Evolutionary conservation across 2,329 filamentous ascomycete genomes (phyloP).

Genomic region (Bipolaris zeicola): DNA sequence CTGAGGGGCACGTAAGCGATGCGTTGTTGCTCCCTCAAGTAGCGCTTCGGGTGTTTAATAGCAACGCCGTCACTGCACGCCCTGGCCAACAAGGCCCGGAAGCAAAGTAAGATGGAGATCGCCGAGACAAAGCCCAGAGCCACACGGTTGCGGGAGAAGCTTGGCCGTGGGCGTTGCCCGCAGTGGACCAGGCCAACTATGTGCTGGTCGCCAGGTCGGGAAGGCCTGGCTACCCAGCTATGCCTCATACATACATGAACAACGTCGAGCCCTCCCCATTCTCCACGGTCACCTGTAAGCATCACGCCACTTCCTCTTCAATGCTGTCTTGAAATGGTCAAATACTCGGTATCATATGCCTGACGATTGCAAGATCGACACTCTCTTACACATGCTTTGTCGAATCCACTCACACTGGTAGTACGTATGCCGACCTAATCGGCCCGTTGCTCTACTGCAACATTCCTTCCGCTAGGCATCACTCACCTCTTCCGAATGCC

Average conservation of each 20-base stretch:
- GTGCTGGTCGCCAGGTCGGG: neutral
- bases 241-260: neutral
- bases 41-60: conserved; percentile 7
- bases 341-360: neutral
- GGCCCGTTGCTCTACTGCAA: conserved; percentile 1
- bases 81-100: neutral
- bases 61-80: conserved; percentile 1
- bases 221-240: neutral
- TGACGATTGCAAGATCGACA: neutral
- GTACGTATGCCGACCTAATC: neutral
- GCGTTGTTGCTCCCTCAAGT: conserved; percentile 3
- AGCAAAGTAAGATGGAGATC: conserved; percentile 1
- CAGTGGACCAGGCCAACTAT: neutral
- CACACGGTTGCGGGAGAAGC: conserved; percentile 10
- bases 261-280: neutral
- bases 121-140: conserved; percentile 13
- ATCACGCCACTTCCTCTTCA: neutral
- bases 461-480: neutral
- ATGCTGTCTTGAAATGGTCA: neutral
- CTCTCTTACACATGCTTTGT: neutral
- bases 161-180: conserved; percentile 7
- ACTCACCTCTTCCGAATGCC: neutral
- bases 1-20: conserved; percentile 15
- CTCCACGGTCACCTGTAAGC: neutral
- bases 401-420: neutral